Evolutionary conservation across 2,329 filamentous ascomycete genomes (phyloP).

Genomic region (Pseudocercospora fuligena): DNA sequence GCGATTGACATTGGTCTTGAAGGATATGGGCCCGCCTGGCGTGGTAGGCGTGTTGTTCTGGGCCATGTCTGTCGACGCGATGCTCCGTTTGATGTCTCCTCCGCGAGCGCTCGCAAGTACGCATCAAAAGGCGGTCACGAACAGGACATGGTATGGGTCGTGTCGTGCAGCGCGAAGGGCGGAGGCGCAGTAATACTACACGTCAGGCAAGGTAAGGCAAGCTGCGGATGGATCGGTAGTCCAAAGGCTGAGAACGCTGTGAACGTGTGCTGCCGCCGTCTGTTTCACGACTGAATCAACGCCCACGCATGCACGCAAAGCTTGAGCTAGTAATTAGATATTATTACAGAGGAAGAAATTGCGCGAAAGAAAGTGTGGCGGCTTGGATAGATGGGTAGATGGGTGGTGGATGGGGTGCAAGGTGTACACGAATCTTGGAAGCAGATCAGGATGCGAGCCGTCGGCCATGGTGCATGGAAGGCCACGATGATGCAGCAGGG

Average conservation of each 20-base stretch:
- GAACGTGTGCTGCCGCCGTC: not conserved
- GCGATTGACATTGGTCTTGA: constrained; percentile 85
- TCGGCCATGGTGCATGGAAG: not conserved
- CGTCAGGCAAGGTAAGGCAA: not conserved
- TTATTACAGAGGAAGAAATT: constrained; percentile 3
- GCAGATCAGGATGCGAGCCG: not conserved
- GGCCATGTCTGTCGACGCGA: constrained; percentile 25
- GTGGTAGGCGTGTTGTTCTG: constrained; percentile 23
- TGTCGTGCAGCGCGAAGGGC: constrained; percentile 3
- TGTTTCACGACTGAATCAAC: constrained; percentile 5
- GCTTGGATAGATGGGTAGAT: not conserved
- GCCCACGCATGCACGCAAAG: not conserved
- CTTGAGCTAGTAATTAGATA: constrained; percentile 1
- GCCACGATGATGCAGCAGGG: constrained; percentile 1
- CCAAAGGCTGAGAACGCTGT: constrained; percentile 2
- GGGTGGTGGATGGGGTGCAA: not conserved
- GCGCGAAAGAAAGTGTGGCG: not conserved
- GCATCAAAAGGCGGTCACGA: not conserved
- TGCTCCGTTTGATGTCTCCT: not conserved
- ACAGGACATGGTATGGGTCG: constrained; percentile 11
- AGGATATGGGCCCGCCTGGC: constrained; percentile 53
- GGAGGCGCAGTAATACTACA: constrained; percentile 16
- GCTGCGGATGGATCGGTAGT: not conserved
- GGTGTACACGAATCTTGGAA: not conserved
- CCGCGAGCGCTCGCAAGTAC: not conserved